Percentiles rank a stretch among this genome's conserved stretches.
These are phyloP conservation scores for Lecanoromycetidae sp. DNA, from an alignment of 2,329 filamentous ascomycete species.

Conservation along the genomic window DNA sequence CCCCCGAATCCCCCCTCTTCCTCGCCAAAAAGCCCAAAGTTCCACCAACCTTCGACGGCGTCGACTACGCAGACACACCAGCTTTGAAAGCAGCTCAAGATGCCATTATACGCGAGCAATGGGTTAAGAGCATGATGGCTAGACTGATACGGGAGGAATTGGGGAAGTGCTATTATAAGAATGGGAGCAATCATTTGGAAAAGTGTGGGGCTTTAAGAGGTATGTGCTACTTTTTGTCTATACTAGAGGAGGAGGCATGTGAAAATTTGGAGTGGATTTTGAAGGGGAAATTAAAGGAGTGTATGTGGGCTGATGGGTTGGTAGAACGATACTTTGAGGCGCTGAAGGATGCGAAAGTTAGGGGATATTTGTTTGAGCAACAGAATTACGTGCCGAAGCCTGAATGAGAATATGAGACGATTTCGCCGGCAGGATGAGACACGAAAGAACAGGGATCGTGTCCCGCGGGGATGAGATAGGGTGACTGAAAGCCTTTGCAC, in stretches of 20 bases:
- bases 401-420: too few relatives aligned
- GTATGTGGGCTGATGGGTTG: slow-evolving; percentile 1
- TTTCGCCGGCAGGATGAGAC: background rate
- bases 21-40: slow-evolving; percentile 54
- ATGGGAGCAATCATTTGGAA: slow-evolving; percentile 57
- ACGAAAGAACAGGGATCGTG: background rate
- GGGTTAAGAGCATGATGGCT: slow-evolving; percentile 59
- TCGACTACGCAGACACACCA: slow-evolving; percentile 54
- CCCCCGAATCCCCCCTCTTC: slow-evolving; percentile 51
- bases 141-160: slow-evolving; percentile 53
- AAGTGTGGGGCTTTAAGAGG: slow-evolving; percentile 55
- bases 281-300: background rate
- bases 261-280: too few relatives aligned
- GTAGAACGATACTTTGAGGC: slow-evolving; percentile 54
- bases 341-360: slow-evolving; percentile 49
- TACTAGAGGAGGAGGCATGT: background rate
- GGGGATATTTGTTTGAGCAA: slow-evolving; percentile 52
- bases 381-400: slow-evolving; percentile 47
- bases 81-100: slow-evolving; percentile 53
- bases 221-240: slow-evolving; percentile 28
- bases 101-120: slow-evolving; percentile 54
- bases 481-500: too few relatives aligned
- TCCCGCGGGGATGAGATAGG: background rate
- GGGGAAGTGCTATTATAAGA: slow-evolving; percentile 53
- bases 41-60: slow-evolving; percentile 52